Evolutionary conservation across 306 rosid genomes (phyloP), one percentile per base, ranked within the genome.

Genomic region (Fagus crenata): DNA sequence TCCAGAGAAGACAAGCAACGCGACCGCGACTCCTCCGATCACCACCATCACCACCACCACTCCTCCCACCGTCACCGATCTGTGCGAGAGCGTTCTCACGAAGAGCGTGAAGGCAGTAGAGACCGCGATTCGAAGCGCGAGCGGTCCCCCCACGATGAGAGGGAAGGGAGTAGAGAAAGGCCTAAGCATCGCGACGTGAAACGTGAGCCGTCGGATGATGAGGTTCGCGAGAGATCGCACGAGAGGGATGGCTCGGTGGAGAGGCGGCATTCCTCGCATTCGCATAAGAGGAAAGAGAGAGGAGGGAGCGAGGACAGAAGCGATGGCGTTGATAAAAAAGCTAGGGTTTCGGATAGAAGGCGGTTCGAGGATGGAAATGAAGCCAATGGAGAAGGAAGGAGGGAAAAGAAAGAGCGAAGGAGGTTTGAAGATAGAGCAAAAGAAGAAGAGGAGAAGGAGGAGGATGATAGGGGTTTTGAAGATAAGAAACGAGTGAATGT

Each of bases 231-330:
- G 71, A 71, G 58, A 33, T 68, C 76, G 22, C 54, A 76, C 68
- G 82, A 68, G 12, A 60, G 69, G 67, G 90, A 85, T 67, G 88
- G 82, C 32, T 78, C 83, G 39, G 73, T 17, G 71, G 90, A 89
- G 82, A 83, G 73, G 35, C 85, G 85, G 14, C 86, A 78, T 83
- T 73, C 90, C 0, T 63, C 75, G 33, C 83, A 84, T 69, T 78
- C 87, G 69, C 85, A 81, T 35, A 94, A 94, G 89, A 86, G 98
- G 84, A 92, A 94, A 79, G 96, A 86, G 68, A 90, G 97, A 82
- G 96, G 86, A 9, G 84, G 77, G 70, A 85, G 87, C 58, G 90
- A 86, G 81, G 90, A 83, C 14, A 81, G 85, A 39, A 71, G 77
- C 17, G 87, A 49, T 77, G 80, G 49, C 41, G 86, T 83, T 43